Percentiles rank a stretch among this genome's conserved stretches.
phyloP scores from a whole-genome alignment of 192 early-diverging fungal genomes.

The Coemansia sp. region DNA sequence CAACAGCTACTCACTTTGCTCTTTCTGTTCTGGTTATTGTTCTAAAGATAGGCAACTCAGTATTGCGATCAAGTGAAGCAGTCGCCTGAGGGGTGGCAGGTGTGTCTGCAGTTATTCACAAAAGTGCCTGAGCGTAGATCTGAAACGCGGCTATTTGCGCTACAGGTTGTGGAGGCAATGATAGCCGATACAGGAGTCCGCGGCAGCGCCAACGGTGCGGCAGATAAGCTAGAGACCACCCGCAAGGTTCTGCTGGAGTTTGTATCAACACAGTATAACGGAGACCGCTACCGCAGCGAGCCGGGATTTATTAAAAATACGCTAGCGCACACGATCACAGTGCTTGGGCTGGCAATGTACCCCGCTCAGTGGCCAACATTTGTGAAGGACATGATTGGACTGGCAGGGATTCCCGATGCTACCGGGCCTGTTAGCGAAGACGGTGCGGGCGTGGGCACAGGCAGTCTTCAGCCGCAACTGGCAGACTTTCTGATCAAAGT shows the following conservation, averaged over 20 bases:
- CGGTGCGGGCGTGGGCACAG: conserved; percentile 53
- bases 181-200: conserved; percentile 28
- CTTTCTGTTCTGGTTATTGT: not conserved
- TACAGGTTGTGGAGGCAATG: conserved; percentile 75
- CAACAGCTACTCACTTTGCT: not conserved
- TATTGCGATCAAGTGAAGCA: conserved; percentile 81
- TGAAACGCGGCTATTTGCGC: conserved; percentile 80
- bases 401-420: conserved; percentile 57
- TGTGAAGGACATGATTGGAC: conserved; percentile 77
- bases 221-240: conserved; percentile 35
- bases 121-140: conserved; percentile 70
- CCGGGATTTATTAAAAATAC: conserved; percentile 74
- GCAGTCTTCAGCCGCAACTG: conserved; percentile 53
- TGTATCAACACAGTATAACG: conserved; percentile 41
- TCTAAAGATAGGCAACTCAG: conserved; percentile 62
- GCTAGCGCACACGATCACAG: conserved; percentile 74
- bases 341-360: conserved; percentile 80
- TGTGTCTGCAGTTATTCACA: conserved; percentile 78
- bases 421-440: conserved; percentile 44
- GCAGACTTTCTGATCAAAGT: conserved; percentile 79
- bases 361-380: conserved; percentile 85
- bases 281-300: conserved; percentile 37
- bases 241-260: conserved; percentile 36
- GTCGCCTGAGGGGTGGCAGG: conserved; percentile 80
- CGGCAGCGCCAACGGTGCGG: conserved; percentile 26